Conservation (phyloP, 345 rosid genomes). For the Eucalyptus microcorys region DNA sequence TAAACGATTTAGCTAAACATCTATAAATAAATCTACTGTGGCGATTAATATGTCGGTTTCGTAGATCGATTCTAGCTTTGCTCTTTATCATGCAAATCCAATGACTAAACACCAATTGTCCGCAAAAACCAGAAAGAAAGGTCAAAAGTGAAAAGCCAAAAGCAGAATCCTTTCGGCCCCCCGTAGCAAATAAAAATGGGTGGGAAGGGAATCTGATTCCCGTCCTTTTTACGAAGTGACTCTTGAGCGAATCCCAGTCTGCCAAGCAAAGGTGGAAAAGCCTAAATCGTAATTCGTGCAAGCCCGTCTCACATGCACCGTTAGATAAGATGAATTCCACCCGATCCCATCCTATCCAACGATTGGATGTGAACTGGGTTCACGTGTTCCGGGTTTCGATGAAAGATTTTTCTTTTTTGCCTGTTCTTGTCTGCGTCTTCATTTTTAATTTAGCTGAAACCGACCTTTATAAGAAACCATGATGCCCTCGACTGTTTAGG, state of each 20-base stretch:
- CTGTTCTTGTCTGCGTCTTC: not conserved
- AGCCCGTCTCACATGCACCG: not conserved
- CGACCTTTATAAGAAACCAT: not conserved
- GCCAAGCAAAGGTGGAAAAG: not conserved
- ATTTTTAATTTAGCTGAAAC: not conserved
- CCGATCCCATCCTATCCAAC: not conserved
- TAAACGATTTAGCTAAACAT: not conserved
- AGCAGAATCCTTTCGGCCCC: not conserved
- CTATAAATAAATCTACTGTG: not conserved
- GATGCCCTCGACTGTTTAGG: not conserved
- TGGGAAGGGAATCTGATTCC: not conserved
- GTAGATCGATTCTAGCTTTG: not conserved
- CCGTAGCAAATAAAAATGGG: not conserved
- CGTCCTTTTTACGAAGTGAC: not conserved
- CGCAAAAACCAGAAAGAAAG: not conserved
- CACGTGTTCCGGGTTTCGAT: not conserved
- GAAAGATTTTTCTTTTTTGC: not conserved
- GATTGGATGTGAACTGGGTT: not conserved
- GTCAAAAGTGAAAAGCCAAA: not conserved
- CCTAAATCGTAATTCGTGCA: not conserved
- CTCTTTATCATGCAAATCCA: not conserved
- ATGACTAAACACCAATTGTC: not conserved
- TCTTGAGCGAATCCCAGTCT: not conserved
- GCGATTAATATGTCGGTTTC: not conserved
- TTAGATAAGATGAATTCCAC: not conserved